Percentiles rank a stretch among this genome's conserved stretches.
Conservation (phyloP, 208 protist species). For the Crithidia fasciculata region DNA sequence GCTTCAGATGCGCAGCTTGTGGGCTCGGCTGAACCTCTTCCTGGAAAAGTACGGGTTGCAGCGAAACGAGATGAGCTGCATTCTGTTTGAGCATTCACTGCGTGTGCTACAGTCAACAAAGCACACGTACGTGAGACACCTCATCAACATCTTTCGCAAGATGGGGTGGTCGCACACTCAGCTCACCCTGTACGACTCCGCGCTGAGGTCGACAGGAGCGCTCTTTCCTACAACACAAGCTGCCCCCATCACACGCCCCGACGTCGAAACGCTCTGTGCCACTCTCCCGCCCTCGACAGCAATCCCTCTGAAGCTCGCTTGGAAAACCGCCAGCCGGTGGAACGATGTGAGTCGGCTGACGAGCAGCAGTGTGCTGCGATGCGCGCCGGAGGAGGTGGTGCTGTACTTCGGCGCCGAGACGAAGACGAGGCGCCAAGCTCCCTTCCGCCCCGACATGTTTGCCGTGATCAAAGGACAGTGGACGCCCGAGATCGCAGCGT, state of each 20-base stretch:
- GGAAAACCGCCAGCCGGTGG: constrained; percentile 32
- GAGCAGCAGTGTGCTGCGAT: not conserved
- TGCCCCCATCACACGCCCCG: not conserved
- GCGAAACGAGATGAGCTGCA: not conserved
- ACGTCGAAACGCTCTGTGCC: not conserved
- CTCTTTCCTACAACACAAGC: not conserved
- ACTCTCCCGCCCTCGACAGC: too few relatives aligned
- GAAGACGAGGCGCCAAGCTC: constrained; percentile 9
- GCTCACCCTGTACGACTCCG: constrained; percentile 8
- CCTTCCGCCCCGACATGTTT: constrained; percentile 18
- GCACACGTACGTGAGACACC: constrained; percentile 16
- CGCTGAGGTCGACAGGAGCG: constrained; percentile 1
- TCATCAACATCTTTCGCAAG: constrained; percentile 25
- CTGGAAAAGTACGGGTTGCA: not conserved
- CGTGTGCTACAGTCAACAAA: not conserved
- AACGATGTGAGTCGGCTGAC: constrained; percentile 6
- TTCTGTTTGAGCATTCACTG: constrained; percentile 10
- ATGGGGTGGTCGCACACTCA: not conserved
- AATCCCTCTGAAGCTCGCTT: constrained; percentile 7
- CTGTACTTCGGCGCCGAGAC: constrained; percentile 27
- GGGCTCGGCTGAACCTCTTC: constrained; percentile 9
- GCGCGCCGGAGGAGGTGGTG: not conserved
- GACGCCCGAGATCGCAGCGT: constrained; percentile 1
- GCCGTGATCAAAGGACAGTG: not conserved
- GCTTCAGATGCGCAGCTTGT: constrained; percentile 15